These are phyloP conservation scores for Penicillium occitanis DNA, from an alignment of 2,329 filamentous ascomycete genomes.

Conservation along the genomic window DNA sequence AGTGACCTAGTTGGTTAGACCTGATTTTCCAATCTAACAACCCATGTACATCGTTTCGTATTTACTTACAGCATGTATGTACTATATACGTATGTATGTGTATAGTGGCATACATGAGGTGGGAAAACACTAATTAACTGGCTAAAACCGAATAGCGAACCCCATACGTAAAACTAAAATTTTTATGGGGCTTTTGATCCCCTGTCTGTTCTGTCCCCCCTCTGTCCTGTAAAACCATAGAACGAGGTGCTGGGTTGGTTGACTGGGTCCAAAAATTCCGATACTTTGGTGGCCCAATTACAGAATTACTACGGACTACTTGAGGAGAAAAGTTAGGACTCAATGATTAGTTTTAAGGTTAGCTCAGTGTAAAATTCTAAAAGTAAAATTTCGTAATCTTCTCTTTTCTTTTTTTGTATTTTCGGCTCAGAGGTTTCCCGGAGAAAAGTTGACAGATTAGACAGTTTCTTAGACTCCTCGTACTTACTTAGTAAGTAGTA, in stretches of 20 bases:
- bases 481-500: too few species aligned
- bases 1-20: constrained; percentile 9
- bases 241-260: not conserved
- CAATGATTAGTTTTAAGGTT: not conserved
- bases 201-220: not conserved
- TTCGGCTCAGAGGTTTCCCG: not conserved
- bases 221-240: not conserved
- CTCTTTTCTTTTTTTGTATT: not conserved
- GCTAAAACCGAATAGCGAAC: not conserved
- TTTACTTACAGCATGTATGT: constrained; percentile 5
- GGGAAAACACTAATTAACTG: not conserved
- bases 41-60: constrained; percentile 1
- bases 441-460: constrained; percentile 4
- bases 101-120: constrained; percentile 1
- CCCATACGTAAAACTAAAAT: constrained; percentile 3
- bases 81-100: not conserved
- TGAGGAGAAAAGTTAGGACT: not conserved
- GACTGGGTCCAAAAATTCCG: constrained; percentile 17
- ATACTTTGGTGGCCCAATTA: constrained; percentile 12
- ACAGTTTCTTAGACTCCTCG: not conserved
- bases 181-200: constrained; percentile 8
- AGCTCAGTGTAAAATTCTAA: not conserved
- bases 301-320: not conserved
- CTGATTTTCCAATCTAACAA: not conserved
- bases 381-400: not conserved